A percentile compares a stretch with the other conserved stretches of the same genome.
Evolutionary conservation across 768 basidiomycete genomes (phyloP).

Genomic region (Tylopilus rubrobrunneus): DNA sequence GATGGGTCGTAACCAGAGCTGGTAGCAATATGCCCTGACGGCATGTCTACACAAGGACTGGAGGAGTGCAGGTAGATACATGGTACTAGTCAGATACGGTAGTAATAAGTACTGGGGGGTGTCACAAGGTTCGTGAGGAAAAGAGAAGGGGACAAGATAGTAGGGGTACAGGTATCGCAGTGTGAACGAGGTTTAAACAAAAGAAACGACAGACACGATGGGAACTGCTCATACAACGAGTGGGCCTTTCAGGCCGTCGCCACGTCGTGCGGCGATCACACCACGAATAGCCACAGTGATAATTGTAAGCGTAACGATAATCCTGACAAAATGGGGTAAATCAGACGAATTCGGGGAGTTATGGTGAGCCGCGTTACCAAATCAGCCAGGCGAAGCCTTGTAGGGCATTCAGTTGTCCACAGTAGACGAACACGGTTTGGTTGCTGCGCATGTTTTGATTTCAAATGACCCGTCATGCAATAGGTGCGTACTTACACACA

Average conservation of each 20-base stretch:
- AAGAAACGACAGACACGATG: slow-evolving; percentile 3
- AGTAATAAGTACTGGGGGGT: slow-evolving; percentile 1
- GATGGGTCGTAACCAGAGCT: too few relatives aligned
- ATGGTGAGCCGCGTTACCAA: slow-evolving; percentile 40
- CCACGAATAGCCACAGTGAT: slow-evolving; percentile 58
- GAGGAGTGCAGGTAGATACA: background rate
- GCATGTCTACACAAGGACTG: too few relatives aligned
- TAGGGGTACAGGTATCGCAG: slow-evolving; percentile 14
- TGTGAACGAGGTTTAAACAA: slow-evolving; percentile 2
- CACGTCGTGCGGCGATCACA: slow-evolving; percentile 53
- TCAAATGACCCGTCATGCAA: background rate
- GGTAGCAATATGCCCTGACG: too few relatives aligned
- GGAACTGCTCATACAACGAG: slow-evolving; percentile 36
- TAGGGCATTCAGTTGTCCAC: slow-evolving; percentile 72
- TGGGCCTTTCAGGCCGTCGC: slow-evolving; percentile 62
- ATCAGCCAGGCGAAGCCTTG: slow-evolving; percentile 74
- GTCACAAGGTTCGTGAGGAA: slow-evolving; percentile 1
- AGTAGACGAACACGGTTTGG: slow-evolving; percentile 52
- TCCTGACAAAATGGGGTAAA: slow-evolving; percentile 37
- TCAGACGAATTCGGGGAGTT: background rate
- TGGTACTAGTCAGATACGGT: background rate
- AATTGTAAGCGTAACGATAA: slow-evolving; percentile 59
- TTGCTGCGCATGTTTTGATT: slow-evolving; percentile 25
- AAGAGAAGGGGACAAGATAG: background rate
- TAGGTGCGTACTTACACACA: slow-evolving; percentile 47